Evolutionary conservation across 768 basidiomycete species (phyloP), one percentile per base, ranked within the genome.

Genomic region (Suillus subalutaceus): DNA sequence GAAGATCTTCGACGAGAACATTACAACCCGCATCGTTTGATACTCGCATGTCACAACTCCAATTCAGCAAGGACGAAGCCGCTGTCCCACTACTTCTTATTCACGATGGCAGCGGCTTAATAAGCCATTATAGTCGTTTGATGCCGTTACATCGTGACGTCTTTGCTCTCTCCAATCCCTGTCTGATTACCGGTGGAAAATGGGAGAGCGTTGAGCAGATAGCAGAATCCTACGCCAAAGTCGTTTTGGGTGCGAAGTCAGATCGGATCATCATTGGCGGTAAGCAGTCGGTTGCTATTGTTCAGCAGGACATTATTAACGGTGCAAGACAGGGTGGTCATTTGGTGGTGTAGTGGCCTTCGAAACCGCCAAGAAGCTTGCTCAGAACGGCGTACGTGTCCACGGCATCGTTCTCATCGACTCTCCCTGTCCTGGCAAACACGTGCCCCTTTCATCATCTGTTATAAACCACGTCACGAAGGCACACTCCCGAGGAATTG

Each of bases 271-370:
- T 59, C 26, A 59, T 59, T 41, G 46, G 72, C 69, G 12, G 32
- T 75, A 53, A 55, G 70, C 9, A 32, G 32, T 32, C 32, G 50
- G 72, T 68, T 32, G 67, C 69, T 66, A 68, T 70, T 15, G 4
- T 48, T 8, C 53, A 64, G 48, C 72, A 75, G 53, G 59, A 50
- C 13, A 18, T 40, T 18, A 59, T 26, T 59, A 30, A 59, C 16
- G 40, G 26, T 1, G 58, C 58, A 59, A 10, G 4, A 40, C 63
- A 92, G 91, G 91, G 0, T 93, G 90, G 90, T 93, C 91, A 3
- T 90, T 93, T 68, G 91, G 91, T 15, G 91, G 90, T 2, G 86
- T 91, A 5, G 85, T 86, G 0, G 89, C 91, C 0, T 91, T 86
- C 69, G 91, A 91, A 70, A 77, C 85, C 3, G 85, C 87, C 20